phyloP scores from a whole-genome alignment of 352 stramenopile species.

The Globisporangium cylindrosporum region DNA sequence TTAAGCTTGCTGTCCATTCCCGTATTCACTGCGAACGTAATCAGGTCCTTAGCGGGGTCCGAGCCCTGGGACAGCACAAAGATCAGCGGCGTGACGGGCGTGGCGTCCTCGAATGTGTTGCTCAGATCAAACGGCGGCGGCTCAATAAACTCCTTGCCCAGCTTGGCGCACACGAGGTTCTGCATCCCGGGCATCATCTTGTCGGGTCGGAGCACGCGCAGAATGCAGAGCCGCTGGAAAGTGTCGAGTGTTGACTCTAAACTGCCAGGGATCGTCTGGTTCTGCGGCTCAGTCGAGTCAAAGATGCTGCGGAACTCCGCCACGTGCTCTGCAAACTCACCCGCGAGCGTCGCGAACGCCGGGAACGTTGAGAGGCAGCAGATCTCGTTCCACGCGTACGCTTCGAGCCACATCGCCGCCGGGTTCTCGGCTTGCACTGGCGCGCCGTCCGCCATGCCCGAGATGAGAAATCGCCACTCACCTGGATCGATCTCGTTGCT shows the following conservation, averaged over 20 bases:
- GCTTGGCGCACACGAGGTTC: conserved; percentile 83
- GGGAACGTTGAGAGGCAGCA: conserved; percentile 67
- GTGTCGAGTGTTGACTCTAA: conserved; percentile 63
- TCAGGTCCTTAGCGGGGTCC: conserved; percentile 91
- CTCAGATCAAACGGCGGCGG: conserved; percentile 88
- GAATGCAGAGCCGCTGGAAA: conserved; percentile 82
- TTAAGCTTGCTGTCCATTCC: conserved; percentile 90
- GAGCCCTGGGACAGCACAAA: conserved; percentile 94
- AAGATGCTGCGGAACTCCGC: conserved; percentile 68
- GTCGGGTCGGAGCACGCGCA: conserved; percentile 77
- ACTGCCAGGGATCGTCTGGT: conserved; percentile 59
- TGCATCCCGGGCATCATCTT: conserved; percentile 89
- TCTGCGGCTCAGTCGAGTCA: conserved; percentile 78
- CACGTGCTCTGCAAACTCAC: conserved; percentile 50
- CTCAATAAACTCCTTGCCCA: conserved; percentile 90
- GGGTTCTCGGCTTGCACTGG: conserved; percentile 49
- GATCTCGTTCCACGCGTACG: conserved; percentile 76
- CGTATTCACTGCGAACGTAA: conserved; percentile 85
- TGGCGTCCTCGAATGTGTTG: conserved; percentile 90
- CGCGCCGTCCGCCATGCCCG: conserved; percentile 55
- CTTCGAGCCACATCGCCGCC: conserved; percentile 61
- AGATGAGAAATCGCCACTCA: conserved; percentile 92
- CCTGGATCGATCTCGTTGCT: conserved; percentile 67
- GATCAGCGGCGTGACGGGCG: conserved; percentile 88
- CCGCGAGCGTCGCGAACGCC: conserved; percentile 54